Conservation (phyloP, 2,329 filamentous ascomycete genomes). For the Aureobasidium sp. region DNA sequence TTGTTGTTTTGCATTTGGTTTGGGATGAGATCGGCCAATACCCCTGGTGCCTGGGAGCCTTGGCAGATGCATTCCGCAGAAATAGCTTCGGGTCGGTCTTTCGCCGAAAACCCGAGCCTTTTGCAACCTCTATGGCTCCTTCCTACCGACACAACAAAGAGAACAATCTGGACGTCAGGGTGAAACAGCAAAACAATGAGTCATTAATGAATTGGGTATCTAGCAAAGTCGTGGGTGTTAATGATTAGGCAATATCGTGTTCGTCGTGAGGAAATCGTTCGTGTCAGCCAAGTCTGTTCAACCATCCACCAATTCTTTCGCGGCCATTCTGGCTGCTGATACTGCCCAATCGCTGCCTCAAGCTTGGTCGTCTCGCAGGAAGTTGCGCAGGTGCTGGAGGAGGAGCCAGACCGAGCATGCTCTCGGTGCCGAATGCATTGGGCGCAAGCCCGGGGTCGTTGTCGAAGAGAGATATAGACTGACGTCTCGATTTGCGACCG, state of each 20-base stretch:
- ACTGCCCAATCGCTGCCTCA: constrained; percentile 1
- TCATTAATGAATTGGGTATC: not conserved
- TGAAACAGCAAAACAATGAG: not conserved
- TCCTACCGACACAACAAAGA: not conserved
- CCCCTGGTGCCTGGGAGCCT: not conserved
- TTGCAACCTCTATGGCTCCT: not conserved
- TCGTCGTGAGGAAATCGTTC: not conserved
- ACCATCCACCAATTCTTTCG: constrained; percentile 4
- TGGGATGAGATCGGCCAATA: not conserved
- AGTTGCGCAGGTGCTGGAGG: not conserved
- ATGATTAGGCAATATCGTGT: not conserved
- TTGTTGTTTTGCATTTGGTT: not conserved
- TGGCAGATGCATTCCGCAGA: not conserved
- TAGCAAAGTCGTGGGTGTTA: not conserved
- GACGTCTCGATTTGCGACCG: constrained; percentile 19
- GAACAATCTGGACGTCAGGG: not conserved
- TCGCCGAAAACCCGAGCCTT: not conserved
- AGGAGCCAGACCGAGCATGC: constrained; percentile 21
- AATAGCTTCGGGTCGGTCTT: not conserved
- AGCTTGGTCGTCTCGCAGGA: not conserved
- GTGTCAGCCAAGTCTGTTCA: constrained; percentile 4
- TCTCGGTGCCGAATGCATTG: constrained; percentile 28
- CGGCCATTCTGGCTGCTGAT: constrained; percentile 1
- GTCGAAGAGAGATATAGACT: constrained; percentile 15
- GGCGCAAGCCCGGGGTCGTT: constrained; percentile 22